Evolutionary conservation across 2,329 filamentous ascomycete species (phyloP).

Genomic region (Aschersonia sp.): DNA sequence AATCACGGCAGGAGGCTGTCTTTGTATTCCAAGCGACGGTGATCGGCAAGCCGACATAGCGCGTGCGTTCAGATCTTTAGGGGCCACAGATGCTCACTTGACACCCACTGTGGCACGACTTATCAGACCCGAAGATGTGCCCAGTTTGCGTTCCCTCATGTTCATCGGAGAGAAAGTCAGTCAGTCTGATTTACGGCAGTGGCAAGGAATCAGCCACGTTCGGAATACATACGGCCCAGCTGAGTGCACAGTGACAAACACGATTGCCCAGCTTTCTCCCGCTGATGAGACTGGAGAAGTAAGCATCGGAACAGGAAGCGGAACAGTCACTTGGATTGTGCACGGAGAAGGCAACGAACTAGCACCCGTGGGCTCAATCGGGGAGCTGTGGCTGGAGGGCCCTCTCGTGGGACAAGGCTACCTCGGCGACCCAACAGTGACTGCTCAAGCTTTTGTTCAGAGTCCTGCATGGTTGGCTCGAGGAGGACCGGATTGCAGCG

Average conservation of each 20-base stretch:
- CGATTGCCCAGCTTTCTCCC: not conserved
- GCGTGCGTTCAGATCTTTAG: conserved; percentile 20
- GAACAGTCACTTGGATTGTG: conserved; percentile 3
- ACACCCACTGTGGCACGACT: conserved; percentile 16
- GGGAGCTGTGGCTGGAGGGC: conserved; percentile 24
- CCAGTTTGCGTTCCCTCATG: not conserved
- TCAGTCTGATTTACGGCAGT: not conserved
- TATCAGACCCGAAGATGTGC: not conserved
- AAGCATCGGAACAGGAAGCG: conserved; percentile 2
- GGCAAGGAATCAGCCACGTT: not conserved
- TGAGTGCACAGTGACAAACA: conserved; percentile 2
- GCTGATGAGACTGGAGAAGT: not conserved
- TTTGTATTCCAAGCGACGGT: conserved; percentile 10
- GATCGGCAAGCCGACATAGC: conserved; percentile 31
- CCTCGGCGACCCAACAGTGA: conserved; percentile 28
- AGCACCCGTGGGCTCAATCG: conserved; percentile 15
- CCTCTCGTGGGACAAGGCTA: conserved; percentile 34
- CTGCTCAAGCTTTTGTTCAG: conserved; percentile 26
- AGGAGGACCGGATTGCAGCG: not conserved
- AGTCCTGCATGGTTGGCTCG: conserved; percentile 14
- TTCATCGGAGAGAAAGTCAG: not conserved
- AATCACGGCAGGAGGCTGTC: conserved; percentile 2
- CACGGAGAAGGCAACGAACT: conserved; percentile 6
- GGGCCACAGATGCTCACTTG: conserved; percentile 28
- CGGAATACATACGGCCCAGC: conserved; percentile 3